A percentile compares a stretch with the other conserved stretches of the same genome.
Evolutionary conservation across 2,329 filamentous ascomycete genomes (phyloP).

Genomic region (Fusarium musae): DNA sequence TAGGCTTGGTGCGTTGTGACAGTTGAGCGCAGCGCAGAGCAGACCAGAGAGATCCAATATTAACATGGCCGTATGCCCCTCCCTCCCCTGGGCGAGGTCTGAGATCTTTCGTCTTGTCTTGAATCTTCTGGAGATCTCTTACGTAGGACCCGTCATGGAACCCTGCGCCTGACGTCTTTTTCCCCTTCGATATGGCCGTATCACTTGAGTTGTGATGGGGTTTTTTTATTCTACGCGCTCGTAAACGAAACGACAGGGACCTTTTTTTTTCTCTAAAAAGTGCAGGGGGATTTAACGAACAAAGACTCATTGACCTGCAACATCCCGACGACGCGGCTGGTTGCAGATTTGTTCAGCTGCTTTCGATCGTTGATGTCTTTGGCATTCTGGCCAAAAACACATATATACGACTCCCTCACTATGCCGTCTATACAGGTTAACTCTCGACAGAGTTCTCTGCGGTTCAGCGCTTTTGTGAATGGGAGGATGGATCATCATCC

Average conservation of each 20-base stretch:
- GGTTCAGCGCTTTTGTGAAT: constrained; percentile 47
- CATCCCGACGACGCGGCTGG: constrained; percentile 30
- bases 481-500: constrained; percentile 32
- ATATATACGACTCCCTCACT: constrained; percentile 7
- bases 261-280: neutral
- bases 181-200: constrained; percentile 8
- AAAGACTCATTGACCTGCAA: constrained; percentile 31
- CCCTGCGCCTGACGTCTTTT: constrained; percentile 28
- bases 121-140: constrained; percentile 24
- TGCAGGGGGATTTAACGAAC: constrained; percentile 16
- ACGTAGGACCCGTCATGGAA: constrained; percentile 32
- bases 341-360: constrained; percentile 23
- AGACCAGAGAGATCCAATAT: constrained; percentile 24
- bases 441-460: constrained; percentile 30
- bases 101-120: constrained; percentile 30
- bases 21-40: neutral
- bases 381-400: neutral
- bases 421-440: constrained; percentile 14
- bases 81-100: constrained; percentile 28
- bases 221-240: neutral
- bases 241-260: neutral
- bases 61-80: constrained; percentile 29
- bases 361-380: neutral
- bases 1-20: neutral
- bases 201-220: constrained; percentile 12